Base-by-base conservation (phyloP, 257 asterid genomes). In the Thymus mandschuricus region DNA sequence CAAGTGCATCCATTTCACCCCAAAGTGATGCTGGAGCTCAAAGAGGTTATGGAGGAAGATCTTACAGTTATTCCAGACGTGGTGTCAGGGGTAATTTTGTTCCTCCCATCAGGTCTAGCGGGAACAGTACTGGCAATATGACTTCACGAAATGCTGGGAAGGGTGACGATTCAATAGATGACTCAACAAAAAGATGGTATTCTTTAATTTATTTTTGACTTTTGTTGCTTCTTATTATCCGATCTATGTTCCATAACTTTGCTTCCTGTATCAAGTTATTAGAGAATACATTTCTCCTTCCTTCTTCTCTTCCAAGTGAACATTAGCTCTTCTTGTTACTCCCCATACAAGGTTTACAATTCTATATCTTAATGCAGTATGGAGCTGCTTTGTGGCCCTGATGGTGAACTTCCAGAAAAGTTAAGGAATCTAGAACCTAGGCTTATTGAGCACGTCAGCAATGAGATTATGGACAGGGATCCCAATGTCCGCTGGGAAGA, bases 401-500 rank as follows among this genome's bases (percentile, higher is more conserved):
- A 95, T 65, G 99, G 99, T 13, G 97, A 92, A 86, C 91, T 95
- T 82, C 99, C 98, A 31, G 99, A 95, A 79, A 95, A 92, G 84
- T 80, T 95, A 69, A 88, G 93, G 82, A 95, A 95, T 81, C 71
- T 92, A 81, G 99, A 95, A 80, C 99, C 99, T 73, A 89, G 94
- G 60, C 93, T 95, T 71, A 83, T 95, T 71, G 99, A 89, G 83
- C 98, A 95, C 75, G 81, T 95, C 73, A 95, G 99, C 89, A 95
- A 95, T 81, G 99, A 95, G 89, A 92, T 95, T 70, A 95, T 95
- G 99, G 93, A 91, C 74, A 88, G 85, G 75, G 99, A 95, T 81
- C 98, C 99, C 69, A 95, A 95, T 80, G 99, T 95, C 68, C 95
- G 99, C 70, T 95, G 99, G 99, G 87, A 84, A 74, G 99, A 95